phyloP scores from a whole-genome alignment of 164 flowering plant species.

The Malania oleifera region DNA sequence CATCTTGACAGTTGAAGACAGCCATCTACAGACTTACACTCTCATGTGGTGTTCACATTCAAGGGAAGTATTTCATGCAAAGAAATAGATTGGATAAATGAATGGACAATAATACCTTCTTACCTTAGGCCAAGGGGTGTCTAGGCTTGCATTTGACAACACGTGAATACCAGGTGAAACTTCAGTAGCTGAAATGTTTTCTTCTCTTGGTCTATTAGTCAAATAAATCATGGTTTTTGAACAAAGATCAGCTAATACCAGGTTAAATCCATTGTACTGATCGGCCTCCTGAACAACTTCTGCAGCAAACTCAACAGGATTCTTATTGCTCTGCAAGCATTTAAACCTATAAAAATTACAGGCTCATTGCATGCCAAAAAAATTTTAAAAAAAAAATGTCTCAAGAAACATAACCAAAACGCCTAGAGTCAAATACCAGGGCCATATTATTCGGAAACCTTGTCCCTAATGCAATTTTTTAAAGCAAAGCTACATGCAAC shows the following conservation, averaged over 20 bases:
- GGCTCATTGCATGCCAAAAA: too few species aligned
- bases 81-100: neutral
- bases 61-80: neutral
- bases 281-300: conserved; percentile 40
- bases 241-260: conserved; percentile 41
- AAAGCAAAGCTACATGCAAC: too few species aligned
- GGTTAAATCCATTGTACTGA: conserved; percentile 54
- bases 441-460: too few species aligned
- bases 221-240: conserved; percentile 47
- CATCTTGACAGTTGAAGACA: too few species aligned
- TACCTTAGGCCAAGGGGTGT: conserved; percentile 74
- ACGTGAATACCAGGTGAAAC: conserved; percentile 65
- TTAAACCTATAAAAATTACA: conserved; percentile 4
- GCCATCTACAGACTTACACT: too few species aligned
- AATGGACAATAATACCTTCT: neutral
- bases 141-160: conserved; percentile 52
- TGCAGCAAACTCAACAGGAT: conserved; percentile 47
- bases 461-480: too few species aligned
- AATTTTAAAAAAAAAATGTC: too few species aligned
- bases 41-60: too few species aligned
- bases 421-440: too few species aligned
- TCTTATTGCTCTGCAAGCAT: conserved; percentile 36
- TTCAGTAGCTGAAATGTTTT: conserved; percentile 11
- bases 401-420: too few species aligned
- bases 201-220: conserved; percentile 43